Conservation (phyloP, 805 yeast genomes). For the Candida krabiensis region DNA sequence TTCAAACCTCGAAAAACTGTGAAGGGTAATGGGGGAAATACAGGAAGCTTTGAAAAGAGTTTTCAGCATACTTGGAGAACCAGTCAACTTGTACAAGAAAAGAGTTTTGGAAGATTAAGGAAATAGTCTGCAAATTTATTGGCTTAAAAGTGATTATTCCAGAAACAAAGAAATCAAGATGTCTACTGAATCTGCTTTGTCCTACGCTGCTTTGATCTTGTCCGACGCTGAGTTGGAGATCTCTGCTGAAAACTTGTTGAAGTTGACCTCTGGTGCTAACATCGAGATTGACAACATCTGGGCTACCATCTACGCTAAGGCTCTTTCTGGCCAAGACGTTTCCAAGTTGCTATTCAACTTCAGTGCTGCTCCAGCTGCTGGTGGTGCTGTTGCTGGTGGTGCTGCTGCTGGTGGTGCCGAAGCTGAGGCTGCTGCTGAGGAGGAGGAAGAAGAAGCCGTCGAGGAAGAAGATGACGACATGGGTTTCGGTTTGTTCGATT, state of each 20-base stretch:
- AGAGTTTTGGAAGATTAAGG: constrained; percentile 26
- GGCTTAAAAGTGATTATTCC: constrained; percentile 47
- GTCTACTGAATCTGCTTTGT: constrained; percentile 89
- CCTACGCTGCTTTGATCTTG: constrained; percentile 97
- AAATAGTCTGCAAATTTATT: constrained; percentile 41
- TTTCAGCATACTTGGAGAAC: too few relatives aligned
- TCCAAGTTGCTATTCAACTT: constrained; percentile 64
- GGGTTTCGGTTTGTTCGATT: constrained; percentile 92
- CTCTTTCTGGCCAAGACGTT: constrained; percentile 77
- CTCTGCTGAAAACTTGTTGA: constrained; percentile 75
- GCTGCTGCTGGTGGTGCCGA: constrained; percentile 47
- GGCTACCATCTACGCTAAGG: constrained; percentile 82
- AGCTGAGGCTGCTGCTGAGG: constrained; percentile 52
- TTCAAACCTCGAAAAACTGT: too few relatives aligned
- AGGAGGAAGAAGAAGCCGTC: constrained; percentile 57
- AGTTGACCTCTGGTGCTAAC: constrained; percentile 75
- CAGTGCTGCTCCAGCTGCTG: constrained; percentile 50
- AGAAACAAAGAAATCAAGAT: constrained; percentile 39
- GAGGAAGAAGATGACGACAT: constrained; percentile 81
- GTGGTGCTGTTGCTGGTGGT: constrained; percentile 48
- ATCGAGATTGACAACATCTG: constrained; percentile 75
- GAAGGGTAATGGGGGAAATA: too few relatives aligned
- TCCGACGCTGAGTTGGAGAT: constrained; percentile 96
- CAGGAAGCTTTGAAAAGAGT: too few relatives aligned
- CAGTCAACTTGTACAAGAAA: too few relatives aligned